Base-by-base conservation (phyloP, 306 rosid genomes). In the Bauhinia variegata region DNA sequence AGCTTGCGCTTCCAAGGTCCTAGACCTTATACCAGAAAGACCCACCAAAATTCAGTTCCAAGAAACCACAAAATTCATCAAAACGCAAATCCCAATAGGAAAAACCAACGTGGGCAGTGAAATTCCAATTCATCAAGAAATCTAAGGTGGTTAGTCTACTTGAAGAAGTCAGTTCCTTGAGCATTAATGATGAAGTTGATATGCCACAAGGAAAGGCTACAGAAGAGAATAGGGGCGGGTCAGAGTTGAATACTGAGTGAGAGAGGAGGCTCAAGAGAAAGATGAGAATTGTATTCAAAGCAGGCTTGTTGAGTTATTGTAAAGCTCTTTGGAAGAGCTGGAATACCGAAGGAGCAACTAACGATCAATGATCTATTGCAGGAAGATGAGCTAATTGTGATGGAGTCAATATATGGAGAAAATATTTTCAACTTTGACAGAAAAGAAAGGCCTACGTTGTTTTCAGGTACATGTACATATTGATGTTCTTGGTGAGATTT, bases 321-420 rank as follows among this genome's bases (percentile, higher is more conserved):
- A 23, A 46, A 19, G 49, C 38, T 52, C 56, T 13, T 48, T 58
- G 11, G 60, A 79, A 70, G 84, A 82, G 28, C 28, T 23, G 31
- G 77, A 79, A 43, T 82, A 83, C 72, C 84, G 5, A 85, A 79
- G 15, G 86, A 92, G 66, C 86, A 80, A 74, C 78, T 80, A 65
- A 73, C 70, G 67, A 79, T 63, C 71, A 89, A 89, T 72, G 89
- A 86, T 65, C 95, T 77, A 72, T 80, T 80, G 63, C 96, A 92
- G 85, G 84, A 72, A 77, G 90, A 92, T 67, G 98, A 92, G 98
- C 96, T 92, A 71, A 14, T 13, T 36, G 97, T 80, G 16, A 63
- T 89, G 84, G 92, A 92, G 77, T 87, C 96, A 60, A 92, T 92
- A 41, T 92, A 85, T 43, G 96, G 90, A 60, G 95, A 85, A 70